These are phyloP conservation scores for Aspergillus carlsbadensis DNA, from an alignment of 495 filamentous ascomycete genomes.

Conservation along the genomic window DNA sequence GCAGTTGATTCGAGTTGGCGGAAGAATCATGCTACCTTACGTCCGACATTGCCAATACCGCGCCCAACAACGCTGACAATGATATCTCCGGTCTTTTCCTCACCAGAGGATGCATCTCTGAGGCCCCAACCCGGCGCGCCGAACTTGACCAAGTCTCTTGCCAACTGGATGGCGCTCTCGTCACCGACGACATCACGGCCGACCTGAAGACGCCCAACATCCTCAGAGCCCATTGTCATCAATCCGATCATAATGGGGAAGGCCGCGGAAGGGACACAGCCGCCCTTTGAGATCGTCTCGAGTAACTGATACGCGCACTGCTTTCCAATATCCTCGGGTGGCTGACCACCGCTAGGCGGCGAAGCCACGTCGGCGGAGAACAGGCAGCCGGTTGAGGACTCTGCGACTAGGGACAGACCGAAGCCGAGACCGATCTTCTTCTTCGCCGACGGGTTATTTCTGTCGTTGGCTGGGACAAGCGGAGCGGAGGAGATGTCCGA, in stretches of 20 bases:
- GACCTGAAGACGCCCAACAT: constrained; percentile 62
- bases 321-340: constrained; percentile 88
- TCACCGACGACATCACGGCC: constrained; percentile 73
- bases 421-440: constrained; percentile 82
- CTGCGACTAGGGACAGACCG: constrained; percentile 84
- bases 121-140: constrained; percentile 87
- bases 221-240: constrained; percentile 92
- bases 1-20: neutral
- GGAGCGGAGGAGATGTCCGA: constrained; percentile 74
- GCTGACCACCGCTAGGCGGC: constrained; percentile 73
- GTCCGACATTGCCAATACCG: constrained; percentile 92
- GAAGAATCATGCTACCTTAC: constrained; percentile 77
- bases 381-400: constrained; percentile 79
- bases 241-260: constrained; percentile 72
- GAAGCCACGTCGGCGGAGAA: constrained; percentile 86
- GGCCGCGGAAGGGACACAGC: constrained; percentile 71
- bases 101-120: constrained; percentile 61
- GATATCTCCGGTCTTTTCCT: constrained; percentile 66
- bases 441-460: constrained; percentile 58
- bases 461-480: constrained; percentile 60
- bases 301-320: constrained; percentile 86
- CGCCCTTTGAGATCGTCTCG: constrained; percentile 76
- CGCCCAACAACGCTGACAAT: constrained; percentile 89
- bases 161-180: constrained; percentile 74
- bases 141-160: constrained; percentile 79